Conservation (phyloP, 2,329 filamentous ascomycete species). For the Botrytis squamosa region DNA sequence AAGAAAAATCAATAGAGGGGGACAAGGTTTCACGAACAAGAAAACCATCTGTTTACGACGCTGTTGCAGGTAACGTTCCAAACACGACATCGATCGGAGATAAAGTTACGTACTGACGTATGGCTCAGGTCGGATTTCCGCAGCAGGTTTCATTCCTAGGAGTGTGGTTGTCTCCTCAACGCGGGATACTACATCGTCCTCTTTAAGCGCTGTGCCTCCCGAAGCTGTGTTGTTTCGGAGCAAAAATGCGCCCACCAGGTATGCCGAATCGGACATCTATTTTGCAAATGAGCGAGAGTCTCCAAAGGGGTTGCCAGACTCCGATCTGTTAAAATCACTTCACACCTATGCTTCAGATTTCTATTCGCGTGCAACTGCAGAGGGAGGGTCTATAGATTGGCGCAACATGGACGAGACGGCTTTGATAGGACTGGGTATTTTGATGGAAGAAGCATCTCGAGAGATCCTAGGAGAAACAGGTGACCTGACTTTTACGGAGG, state of each 20-base stretch:
- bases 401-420: slow-evolving; percentile 76
- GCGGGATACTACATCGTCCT: slow-evolving; percentile 37
- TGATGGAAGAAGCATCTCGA: slow-evolving; percentile 68
- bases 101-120: slow-evolving; percentile 13
- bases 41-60: slow-evolving; percentile 65
- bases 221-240: slow-evolving; percentile 71
- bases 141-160: slow-evolving; percentile 44
- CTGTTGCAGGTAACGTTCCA: slow-evolving; percentile 60
- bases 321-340: slow-evolving; percentile 66
- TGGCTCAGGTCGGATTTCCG: slow-evolving; percentile 43
- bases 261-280: slow-evolving; percentile 70
- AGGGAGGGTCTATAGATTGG: slow-evolving; percentile 41
- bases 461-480: slow-evolving; percentile 62
- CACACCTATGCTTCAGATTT: slow-evolving; percentile 68
- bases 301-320: slow-evolving; percentile 58
- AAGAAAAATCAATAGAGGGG: slow-evolving; percentile 24
- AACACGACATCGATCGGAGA: slow-evolving; percentile 4
- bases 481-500: slow-evolving; percentile 70
- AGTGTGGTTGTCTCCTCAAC: slow-evolving; percentile 30
- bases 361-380: slow-evolving; percentile 48
- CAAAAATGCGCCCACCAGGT: slow-evolving; percentile 62
- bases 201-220: slow-evolving; percentile 51
- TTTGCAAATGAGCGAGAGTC: slow-evolving; percentile 60
- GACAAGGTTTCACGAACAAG: slow-evolving; percentile 34
- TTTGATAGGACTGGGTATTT: slow-evolving; percentile 69